These are phyloP conservation scores for Zychaea mexicana DNA, from an alignment of 371 early-diverging fungal species.

Conservation along the genomic window DNA sequence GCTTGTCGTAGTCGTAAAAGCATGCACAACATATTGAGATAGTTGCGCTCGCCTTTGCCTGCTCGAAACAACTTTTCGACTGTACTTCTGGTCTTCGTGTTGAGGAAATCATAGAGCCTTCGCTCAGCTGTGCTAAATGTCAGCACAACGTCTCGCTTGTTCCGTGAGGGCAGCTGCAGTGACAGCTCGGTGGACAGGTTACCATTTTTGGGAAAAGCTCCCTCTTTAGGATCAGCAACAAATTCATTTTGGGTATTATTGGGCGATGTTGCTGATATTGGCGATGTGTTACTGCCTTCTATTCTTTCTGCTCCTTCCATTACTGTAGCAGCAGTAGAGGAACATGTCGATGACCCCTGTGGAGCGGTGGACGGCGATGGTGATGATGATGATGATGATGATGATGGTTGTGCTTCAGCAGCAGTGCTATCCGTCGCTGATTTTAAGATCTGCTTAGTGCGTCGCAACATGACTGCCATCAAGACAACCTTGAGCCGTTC, in stretches of 20 bases:
- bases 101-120: conserved; percentile 63
- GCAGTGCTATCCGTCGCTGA: background rate
- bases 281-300: background rate
- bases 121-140: conserved; percentile 61
- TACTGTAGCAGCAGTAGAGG: no score
- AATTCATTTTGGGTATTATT: background rate
- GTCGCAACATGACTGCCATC: conserved; percentile 71
- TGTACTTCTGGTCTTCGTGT: conserved; percentile 41
- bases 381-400: no score
- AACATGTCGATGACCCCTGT: no score
- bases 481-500: conserved; percentile 63
- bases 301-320: no score
- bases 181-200: conserved; percentile 34
- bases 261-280: conserved; percentile 1
- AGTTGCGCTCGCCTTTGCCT: conserved; percentile 51
- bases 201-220: background rate
- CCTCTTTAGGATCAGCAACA: no score
- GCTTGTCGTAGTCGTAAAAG: conserved; percentile 63
- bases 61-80: conserved; percentile 42
- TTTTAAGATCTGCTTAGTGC: conserved; percentile 60
- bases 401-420: background rate
- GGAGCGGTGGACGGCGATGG: no score
- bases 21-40: conserved; percentile 59
- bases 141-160: conserved; percentile 54
- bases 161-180: conserved; percentile 60